Base-by-base conservation (phyloP, 495 filamentous ascomycete species). In the Cercophora sp. region DNA sequence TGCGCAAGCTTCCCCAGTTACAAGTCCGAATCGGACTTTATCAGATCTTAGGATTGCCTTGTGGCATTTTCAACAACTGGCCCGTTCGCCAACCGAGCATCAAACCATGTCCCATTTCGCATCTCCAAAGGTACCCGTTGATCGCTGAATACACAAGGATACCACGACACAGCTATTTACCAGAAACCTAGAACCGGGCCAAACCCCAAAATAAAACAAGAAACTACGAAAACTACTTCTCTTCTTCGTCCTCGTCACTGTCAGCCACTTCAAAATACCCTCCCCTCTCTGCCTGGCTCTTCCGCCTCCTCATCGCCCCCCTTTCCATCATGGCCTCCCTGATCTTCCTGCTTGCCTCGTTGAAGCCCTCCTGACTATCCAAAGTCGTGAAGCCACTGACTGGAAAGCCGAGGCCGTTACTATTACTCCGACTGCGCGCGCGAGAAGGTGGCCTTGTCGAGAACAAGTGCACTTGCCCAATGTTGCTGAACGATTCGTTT, bases 401-500 rank as follows among this genome's bases (percentile, higher is more conserved):
- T 4, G 81, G 77, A 57, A 90, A 85, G 0, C 81, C 84, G 3
- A 71, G 76, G 25, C 79, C 75, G 1, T 73, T 73, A 56, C 82
- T 92, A 60, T 87, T 86, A 60, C 85, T 91, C 32, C 87, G 74
- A 57, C 81, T 86, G 13, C 85, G 73, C 34, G 73, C 85, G 36
- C 87, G 84, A 52, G 82, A 88, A 2, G 83, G 79, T 4, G 92
- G 92, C 25, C 89, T 77, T 24, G 87, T 91, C 2, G 92, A 88
- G 62, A 96, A 98, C 65, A 98, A 83, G 40, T 85, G 88, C 54
- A 93, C 86, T 48, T 80, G 82, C 11, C 86, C 84, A 22, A 98
- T 83, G 58, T 96, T 90, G 59, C 84, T 82, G 72, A 97, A 95
- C 3, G 86, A 90, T 65, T 98, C 93, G 71, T 96, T 96, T 24